Base-by-base conservation (phyloP, 2,329 filamentous ascomycete genomes). In the Neonectria ditissima region DNA sequence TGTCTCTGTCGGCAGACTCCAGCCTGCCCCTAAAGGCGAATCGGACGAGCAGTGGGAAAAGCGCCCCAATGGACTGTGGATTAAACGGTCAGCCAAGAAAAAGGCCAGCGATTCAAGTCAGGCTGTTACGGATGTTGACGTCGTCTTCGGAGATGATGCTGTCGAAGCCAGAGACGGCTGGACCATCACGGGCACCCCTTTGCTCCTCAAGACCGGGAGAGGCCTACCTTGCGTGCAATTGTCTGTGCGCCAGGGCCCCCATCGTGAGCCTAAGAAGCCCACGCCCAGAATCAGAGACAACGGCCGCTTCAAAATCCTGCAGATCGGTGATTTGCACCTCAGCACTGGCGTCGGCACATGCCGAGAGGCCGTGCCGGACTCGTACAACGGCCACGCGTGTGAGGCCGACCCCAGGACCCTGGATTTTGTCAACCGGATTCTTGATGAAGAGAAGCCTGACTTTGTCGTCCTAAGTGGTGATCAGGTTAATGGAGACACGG, bases 231-330 rank as follows among this genome's bases (percentile, higher is more conserved):
- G 91, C 67, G 89, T 92, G 22, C 90, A 94, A 64, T 78, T 99
- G 59, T 97, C 89, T 26, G 84, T 97, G 53, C 88, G 93, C 54
- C 87, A 92, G 71, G 95, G 96, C 2, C 82, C 84, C 55, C 87
- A 87, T 22, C 81, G 83, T 22, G 87, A 90, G 68, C 78, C 85
- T 37, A 86, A 89, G 73, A 94, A 91, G 76, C 91, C 92, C 1
- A 82, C 88, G 41, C 92, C 91, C 11, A 88, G 92, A 62, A 93
- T 99, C 67, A 87, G 88, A 45, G 93, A 97, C 65, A 93, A 96
- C 76, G 96, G 95, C 30, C 93, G 91, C 72, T 98, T 98, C 83
- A 98, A 98, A 83, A 97, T 99, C 68, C 89, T 99, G 86, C 96
- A 99, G 80, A 84, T 97, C 59, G 92, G 94, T n/a, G 96, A 99